Conservation (phyloP, 202 grass and related monocot species). For the Setaria viridis region DNA sequence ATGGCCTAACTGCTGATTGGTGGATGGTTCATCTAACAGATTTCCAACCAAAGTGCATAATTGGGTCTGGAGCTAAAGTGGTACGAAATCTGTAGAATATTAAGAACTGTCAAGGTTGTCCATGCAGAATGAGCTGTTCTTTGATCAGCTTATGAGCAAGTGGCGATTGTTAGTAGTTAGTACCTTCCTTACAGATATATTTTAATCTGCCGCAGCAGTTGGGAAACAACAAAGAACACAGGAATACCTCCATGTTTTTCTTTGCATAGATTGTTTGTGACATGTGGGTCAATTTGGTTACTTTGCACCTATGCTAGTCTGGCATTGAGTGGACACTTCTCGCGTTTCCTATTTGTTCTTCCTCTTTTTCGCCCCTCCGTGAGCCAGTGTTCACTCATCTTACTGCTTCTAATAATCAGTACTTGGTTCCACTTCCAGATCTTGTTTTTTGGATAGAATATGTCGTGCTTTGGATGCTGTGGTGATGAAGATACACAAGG, state of each 20-base stretch:
- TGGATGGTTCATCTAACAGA: constrained; percentile 11
- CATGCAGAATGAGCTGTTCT: constrained; percentile 51
- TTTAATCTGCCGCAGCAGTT: constrained; percentile 31
- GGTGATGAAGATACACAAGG: constrained; percentile 66
- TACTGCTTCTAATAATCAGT: constrained; percentile 35
- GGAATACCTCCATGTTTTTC: constrained; percentile 14
- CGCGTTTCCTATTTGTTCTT: not conserved
- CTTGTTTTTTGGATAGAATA: constrained; percentile 43
- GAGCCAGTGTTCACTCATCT: not conserved
- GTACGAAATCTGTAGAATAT: constrained; percentile 40
- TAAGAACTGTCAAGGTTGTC: constrained; percentile 20
- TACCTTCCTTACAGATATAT: constrained; percentile 36
- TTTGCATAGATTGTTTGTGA: constrained; percentile 10
- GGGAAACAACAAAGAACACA: constrained; percentile 34
- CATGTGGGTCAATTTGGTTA: constrained; percentile 29
- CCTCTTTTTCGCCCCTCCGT: not conserved
- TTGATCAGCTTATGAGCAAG: constrained; percentile 41
- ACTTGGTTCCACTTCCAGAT: constrained; percentile 36
- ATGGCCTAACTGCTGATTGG: constrained; percentile 28
- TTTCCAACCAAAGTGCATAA: constrained; percentile 17
- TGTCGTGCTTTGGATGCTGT: constrained; percentile 82
- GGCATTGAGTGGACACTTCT: not conserved
- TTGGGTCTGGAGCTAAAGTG: constrained; percentile 19
- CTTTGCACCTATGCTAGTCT: not conserved
- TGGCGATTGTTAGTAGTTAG: constrained; percentile 34